Conservation (phyloP, 495 filamentous ascomycete species). For the Lasiosphaeris hirsuta region DNA sequence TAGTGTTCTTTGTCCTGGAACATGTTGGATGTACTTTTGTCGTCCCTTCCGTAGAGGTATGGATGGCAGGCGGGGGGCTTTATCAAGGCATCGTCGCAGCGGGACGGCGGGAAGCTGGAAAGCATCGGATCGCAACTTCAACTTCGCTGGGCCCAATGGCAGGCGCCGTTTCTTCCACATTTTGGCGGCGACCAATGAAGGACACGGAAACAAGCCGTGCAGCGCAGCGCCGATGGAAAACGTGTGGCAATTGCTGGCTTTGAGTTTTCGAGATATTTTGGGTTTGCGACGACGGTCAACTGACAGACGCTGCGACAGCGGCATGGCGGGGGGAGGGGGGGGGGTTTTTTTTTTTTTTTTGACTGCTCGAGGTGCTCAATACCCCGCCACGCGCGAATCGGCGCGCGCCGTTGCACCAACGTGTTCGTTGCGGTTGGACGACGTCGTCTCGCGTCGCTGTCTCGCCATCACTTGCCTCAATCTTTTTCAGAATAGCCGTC, state of each 20-base stretch:
- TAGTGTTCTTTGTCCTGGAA: too few relatives aligned
- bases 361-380: neutral
- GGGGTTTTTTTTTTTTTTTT: too few relatives aligned
- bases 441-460: neutral
- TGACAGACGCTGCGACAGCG: neutral
- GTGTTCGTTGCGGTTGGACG: slow-evolving; percentile 14
- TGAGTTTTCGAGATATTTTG: neutral
- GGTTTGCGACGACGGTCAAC: neutral
- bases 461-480: neutral
- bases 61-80: too few relatives aligned
- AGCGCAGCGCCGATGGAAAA: neutral
- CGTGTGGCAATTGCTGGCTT: slow-evolving; percentile 1
- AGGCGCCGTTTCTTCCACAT: too few relatives aligned
- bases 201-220: too few relatives aligned
- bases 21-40: too few relatives aligned
- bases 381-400: slow-evolving; percentile 15
- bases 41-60: too few relatives aligned
- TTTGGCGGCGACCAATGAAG: too few relatives aligned
- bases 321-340: neutral
- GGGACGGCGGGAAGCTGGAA: too few relatives aligned
- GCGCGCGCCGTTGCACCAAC: slow-evolving; percentile 12
- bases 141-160: too few relatives aligned
- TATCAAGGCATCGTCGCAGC: too few relatives aligned
- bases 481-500: neutral
- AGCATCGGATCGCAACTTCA: too few relatives aligned